Evolutionary conservation across 2,329 filamentous ascomycete species (phyloP), one percentile per base, ranked within the genome.

Genomic region (Neofusicoccum laricinum): DNA sequence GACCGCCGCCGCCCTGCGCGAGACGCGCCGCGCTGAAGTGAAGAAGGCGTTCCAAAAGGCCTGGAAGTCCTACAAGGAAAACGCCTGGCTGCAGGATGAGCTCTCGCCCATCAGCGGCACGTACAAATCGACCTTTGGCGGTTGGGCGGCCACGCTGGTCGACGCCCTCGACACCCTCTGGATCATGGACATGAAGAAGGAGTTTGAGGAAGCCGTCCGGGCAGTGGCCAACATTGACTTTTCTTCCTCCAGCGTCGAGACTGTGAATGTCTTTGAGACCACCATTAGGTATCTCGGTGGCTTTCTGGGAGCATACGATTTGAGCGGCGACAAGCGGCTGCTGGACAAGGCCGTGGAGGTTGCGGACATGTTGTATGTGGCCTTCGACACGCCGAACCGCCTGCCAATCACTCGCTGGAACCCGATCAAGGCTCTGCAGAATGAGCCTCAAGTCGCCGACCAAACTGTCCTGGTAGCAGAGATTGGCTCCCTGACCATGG

Each of bases 371-470:
- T 80, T 96, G 36, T 92, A 93, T 80, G 88, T 89, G 61, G 85
- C 90, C 3, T 96, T 96, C 71, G 92, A 96, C 76, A 97, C 94
- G 0, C 93, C 93, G 0, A 97, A 98, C 75, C 88, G 92, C 69
- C 96, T 98, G 91, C 93, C 94, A 4, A 75, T 81, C 53, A 81
- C 79, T 0, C 71, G 80, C 61, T 82, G 80, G 80, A 72, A 78
- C 17, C 75, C 78, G 30, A 72, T 75, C 57, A 71, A 73, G 12
- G 77, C 76, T 15, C 71, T 77, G 3, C 70, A 72, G 21, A 76
- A 73, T n/a, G 71, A 74, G 55, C 65, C 71, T 30, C 79, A 81
- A 64, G 69, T 73, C 15, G 79, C 80, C 15, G 75, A 80, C 59
- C 68, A 73, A 2, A 71, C 71, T 6, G 76, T 81, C 0, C 71